phyloP scores from a whole-genome alignment of 1,139 yeast genomes.

The Yamadazyma diospyri region DNA sequence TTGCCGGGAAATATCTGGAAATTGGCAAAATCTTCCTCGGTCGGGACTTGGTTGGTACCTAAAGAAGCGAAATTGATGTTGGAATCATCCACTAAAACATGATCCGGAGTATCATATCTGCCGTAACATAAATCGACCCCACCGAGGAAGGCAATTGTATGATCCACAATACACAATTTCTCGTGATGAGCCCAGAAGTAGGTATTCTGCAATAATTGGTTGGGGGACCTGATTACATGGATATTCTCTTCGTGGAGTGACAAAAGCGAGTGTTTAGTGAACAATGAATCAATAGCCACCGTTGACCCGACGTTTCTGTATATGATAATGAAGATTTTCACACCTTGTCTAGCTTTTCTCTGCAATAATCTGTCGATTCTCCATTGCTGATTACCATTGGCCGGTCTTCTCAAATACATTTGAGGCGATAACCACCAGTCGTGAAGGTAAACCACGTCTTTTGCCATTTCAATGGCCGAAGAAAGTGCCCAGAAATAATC shows the following conservation, averaged over 20 bases:
- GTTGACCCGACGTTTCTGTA: slow-evolving; percentile 94
- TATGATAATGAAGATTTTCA: slow-evolving; percentile 87
- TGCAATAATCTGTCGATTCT: slow-evolving; percentile 85
- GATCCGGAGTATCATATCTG: slow-evolving; percentile 95
- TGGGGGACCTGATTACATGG: slow-evolving; percentile 91
- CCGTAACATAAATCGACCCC: slow-evolving; percentile 97
- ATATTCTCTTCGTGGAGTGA: slow-evolving; percentile 79
- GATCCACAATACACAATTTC: slow-evolving; percentile 82
- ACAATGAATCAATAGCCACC: slow-evolving; percentile 88
- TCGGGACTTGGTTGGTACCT: slow-evolving; percentile 23
- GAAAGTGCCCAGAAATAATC: slow-evolving; percentile 97
- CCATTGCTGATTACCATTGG: slow-evolving; percentile 93
- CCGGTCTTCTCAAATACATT: slow-evolving; percentile 86
- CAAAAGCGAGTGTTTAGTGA: slow-evolving; percentile 89
- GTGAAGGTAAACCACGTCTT: slow-evolving; percentile 89
- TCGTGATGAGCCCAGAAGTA: slow-evolving; percentile 99
- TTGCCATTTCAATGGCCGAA: slow-evolving; percentile 88
- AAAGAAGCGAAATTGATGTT: slow-evolving; percentile 37
- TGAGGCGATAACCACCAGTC: slow-evolving; percentile 99
- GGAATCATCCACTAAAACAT: slow-evolving; percentile 78
- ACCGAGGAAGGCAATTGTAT: slow-evolving; percentile 85
- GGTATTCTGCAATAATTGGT: slow-evolving; percentile 88
- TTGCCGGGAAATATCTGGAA: slow-evolving; percentile 92
- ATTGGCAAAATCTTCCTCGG: slow-evolving; percentile 33
- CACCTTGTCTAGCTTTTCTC: slow-evolving; percentile 91